Conservation (phyloP, 257 asterid species). For the Salvia rosmarinus region DNA sequence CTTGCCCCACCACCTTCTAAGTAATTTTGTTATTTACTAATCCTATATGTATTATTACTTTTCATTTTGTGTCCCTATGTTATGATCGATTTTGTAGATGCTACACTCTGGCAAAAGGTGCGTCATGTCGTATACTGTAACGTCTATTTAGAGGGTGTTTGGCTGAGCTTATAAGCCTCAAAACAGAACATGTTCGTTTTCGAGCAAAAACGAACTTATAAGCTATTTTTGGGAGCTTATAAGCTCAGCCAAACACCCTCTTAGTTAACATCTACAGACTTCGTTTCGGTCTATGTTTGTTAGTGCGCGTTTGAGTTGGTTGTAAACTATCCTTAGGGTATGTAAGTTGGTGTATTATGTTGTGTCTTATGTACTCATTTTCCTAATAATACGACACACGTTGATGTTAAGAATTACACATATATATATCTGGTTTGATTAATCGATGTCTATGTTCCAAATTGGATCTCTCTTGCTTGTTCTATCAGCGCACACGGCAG, state of each 20-base stretch:
- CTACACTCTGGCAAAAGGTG: no score
- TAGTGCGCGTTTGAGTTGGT: background rate
- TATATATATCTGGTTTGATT: no score
- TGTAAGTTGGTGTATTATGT: background rate
- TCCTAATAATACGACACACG: background rate
- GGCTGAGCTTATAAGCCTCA: no score
- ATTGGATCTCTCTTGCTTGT: no score
- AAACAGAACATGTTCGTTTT: no score
- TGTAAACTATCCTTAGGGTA: background rate
- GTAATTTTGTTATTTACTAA: background rate
- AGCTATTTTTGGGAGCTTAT: no score
- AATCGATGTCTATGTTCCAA: background rate
- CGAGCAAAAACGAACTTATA: no score
- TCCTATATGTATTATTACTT: background rate
- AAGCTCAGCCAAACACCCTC: no score
- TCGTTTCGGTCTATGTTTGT: background rate
- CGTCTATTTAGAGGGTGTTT: no score
- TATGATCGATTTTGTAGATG: background rate
- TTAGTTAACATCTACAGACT: background rate
- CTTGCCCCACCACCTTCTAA: conserved; percentile 41
- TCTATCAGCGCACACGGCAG: no score
- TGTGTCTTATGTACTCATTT: background rate
- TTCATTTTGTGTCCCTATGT: background rate
- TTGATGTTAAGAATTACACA: background rate
- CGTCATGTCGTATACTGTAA: no score